These are phyloP conservation scores for Papiliotrema terrestris DNA, from an alignment of 1,284 basidiomycete species.

Conservation along the genomic window DNA sequence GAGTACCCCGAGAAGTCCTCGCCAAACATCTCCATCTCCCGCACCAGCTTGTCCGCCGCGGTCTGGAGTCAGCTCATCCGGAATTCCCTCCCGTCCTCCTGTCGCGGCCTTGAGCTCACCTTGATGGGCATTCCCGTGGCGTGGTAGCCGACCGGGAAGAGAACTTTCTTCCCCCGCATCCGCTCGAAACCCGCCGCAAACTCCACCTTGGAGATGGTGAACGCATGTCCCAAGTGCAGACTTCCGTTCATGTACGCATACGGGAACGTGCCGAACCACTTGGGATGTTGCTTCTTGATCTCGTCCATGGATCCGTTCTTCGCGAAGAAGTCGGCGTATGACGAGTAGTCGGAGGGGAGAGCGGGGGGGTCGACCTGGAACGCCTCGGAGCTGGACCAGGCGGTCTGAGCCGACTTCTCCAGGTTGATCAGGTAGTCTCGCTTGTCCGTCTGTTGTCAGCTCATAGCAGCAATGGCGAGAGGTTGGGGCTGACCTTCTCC, in stretches of 20 bases:
- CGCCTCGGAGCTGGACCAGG: slow-evolving; percentile 60
- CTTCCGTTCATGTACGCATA: slow-evolving; percentile 99
- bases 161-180: slow-evolving; percentile 88
- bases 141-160: slow-evolving; percentile 96
- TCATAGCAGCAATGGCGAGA: too few species aligned
- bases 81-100: neutral
- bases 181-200: slow-evolving; percentile 94
- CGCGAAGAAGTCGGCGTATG: slow-evolving; percentile 55
- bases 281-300: slow-evolving; percentile 67
- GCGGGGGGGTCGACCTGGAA: slow-evolving; percentile 85
- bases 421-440: slow-evolving; percentile 79
- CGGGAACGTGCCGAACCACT: slow-evolving; percentile 96
- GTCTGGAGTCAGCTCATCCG: slow-evolving; percentile 56
- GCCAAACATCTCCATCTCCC: slow-evolving; percentile 96
- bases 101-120: slow-evolving; percentile 54
- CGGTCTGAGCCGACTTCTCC: slow-evolving; percentile 77
- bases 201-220: slow-evolving; percentile 98
- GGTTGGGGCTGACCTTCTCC: slow-evolving; percentile 46
- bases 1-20: slow-evolving; percentile 78
- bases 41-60: slow-evolving; percentile 92
- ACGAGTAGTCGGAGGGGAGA: slow-evolving; percentile 60
- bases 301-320: slow-evolving; percentile 51
- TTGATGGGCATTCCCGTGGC: slow-evolving; percentile 99
- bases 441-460: slow-evolving; percentile 71
- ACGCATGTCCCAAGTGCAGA: slow-evolving; percentile 94